These are phyloP conservation scores for Eimeria necatrix DNA, from an alignment of 169 alveolate species.

Conservation along the genomic window DNA sequence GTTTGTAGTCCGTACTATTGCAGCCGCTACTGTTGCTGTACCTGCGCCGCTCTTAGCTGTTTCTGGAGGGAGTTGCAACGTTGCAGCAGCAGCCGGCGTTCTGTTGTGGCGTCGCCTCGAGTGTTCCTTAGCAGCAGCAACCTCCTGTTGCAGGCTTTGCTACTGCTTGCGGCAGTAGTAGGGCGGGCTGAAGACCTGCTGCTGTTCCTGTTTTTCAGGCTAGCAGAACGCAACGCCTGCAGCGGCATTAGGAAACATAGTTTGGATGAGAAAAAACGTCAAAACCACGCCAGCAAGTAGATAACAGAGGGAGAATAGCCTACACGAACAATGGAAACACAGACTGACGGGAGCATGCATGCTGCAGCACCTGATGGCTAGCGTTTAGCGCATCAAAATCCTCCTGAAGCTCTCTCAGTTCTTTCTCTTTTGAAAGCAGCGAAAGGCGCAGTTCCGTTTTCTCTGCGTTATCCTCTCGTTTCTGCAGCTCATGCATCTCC, in stretches of 20 bases:
- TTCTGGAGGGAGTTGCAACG: constrained; percentile 5
- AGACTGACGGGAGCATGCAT: background rate
- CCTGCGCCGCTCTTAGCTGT: constrained; percentile 36
- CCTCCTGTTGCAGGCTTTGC: constrained; percentile 3
- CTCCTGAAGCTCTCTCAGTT: background rate
- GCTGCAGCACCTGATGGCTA: background rate
- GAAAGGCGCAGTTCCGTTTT: constrained; percentile 6
- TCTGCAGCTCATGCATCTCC: constrained; percentile 1
- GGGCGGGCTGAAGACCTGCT: background rate
- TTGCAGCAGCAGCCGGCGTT: constrained; percentile 39
- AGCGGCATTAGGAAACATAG: constrained; percentile 29
- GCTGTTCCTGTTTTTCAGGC: background rate
- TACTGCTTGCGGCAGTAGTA: background rate
- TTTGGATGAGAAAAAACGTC: background rate
- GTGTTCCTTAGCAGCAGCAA: constrained; percentile 28
- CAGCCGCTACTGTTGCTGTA: constrained; percentile 38
- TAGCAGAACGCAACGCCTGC: constrained; percentile 30
- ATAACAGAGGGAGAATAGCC: background rate
- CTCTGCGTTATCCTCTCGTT: background rate
- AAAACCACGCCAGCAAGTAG: background rate
- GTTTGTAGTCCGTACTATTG: background rate
- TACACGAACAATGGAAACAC: background rate
- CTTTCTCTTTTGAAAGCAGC: constrained; percentile 3
- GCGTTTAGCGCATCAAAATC: constrained; percentile 6
- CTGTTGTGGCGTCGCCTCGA: constrained; percentile 33